Evolutionary conservation across 805 yeast genomes (phyloP).

Genomic region (Allodekkera sacchari): DNA sequence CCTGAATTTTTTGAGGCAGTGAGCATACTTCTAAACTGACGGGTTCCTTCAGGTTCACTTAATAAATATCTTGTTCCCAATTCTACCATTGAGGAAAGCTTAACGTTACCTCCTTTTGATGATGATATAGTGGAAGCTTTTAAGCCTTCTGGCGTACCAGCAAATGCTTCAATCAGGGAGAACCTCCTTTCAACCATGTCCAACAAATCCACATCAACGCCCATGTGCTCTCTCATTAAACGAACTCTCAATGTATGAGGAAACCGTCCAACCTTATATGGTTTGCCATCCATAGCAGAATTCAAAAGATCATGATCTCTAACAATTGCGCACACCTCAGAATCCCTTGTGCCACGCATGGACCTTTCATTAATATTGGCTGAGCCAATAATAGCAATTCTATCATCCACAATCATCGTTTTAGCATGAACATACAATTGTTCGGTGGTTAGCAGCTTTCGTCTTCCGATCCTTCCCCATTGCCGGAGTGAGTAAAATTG

Average conservation of each 20-base stretch:
- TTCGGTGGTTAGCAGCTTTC: conserved; percentile 70
- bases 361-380: conserved; percentile 97
- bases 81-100: conserved; percentile 64
- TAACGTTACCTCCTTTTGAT: conserved; percentile 19
- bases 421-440: conserved; percentile 93
- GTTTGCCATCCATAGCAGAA: conserved; percentile 71
- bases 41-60: conserved; percentile 25
- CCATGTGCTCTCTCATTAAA: conserved; percentile 94
- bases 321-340: conserved; percentile 85
- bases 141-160: conserved; percentile 32
- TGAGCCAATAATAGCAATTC: conserved; percentile 90
- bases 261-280: conserved; percentile 75
- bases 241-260: conserved; percentile 85
- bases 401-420: conserved; percentile 84
- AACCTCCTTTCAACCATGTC: conserved; percentile 77
- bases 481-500: conserved; percentile 87
- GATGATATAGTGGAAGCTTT: conserved; percentile 32
- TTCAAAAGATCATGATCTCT: conserved; percentile 73
- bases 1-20: conserved; percentile 8
- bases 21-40: conserved; percentile 18
- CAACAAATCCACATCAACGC: conserved; percentile 81
- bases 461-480: conserved; percentile 88
- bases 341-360: conserved; percentile 88
- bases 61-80: conserved; percentile 64
- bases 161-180: conserved; percentile 36